Base-by-base conservation (phyloP, 176 grass and related monocot genomes). In the Luzula sylvatica region DNA sequence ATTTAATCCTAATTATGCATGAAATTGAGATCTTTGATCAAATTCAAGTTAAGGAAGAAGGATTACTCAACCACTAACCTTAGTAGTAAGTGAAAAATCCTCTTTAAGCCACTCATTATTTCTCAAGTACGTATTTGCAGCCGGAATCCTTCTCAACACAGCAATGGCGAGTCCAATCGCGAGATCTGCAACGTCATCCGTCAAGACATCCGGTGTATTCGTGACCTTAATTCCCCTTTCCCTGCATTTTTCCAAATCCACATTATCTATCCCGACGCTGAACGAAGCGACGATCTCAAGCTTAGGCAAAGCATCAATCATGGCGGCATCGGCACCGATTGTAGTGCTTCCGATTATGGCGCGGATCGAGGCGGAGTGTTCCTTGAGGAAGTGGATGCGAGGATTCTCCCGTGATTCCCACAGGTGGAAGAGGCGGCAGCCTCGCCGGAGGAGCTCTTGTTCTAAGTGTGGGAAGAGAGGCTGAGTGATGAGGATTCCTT, bases 121-220 rank as follows among this genome's bases (percentile, higher is more conserved):
- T 53, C 92, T 78, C 23, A 96, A 80, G 62, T 70, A 89, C 1
- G 74, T 63, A 50, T 96, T 80, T 35, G 81, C 71, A 48, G 45
- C 58, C 3, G 76, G 70, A 18, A 96, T 65, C 56, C 69, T 77
- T 19, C 90, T 56, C 20, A 96, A 49, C 14, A 75, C 43, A 53
- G 74, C 74, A 51, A 96, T 79, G 68, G 84, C 65, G 50, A 96
- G 83, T 0, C 77, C 90, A n/a, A 96, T 70, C 8, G 90, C 81
- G 42, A 96, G 74, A 58, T 96, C 90, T 4, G 92, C 85, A 24
- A 96, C 92, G 59, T 96, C 92, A 27, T 96, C 85, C 44, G 92
- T 96, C 58, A 96, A 78, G n/a, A 96, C 92, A 70, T 89, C 92
- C 72, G 92, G 85, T 42, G 92, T 96, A 45, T 82, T 96, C 30